Base-by-base conservation (phyloP, 2,329 filamentous ascomycete species). In the Verticillium isaacii region DNA sequence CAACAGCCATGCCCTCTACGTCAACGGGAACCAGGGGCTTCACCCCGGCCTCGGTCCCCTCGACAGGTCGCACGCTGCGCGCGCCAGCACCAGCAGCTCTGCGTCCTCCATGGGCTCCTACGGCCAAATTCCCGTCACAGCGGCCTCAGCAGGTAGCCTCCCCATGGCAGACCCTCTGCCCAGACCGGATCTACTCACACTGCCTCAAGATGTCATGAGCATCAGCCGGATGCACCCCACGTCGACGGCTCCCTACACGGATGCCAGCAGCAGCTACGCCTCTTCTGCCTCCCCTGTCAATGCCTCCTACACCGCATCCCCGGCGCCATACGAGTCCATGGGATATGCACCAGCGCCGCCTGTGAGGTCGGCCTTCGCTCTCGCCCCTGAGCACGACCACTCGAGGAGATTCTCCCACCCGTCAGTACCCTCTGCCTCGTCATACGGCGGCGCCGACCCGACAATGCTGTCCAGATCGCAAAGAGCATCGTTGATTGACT, bases 351-450 rank as follows among this genome's bases (percentile, higher is more conserved):
- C 87, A 14, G 85, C 87, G 17, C 57, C 57, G 36, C 82, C 89
- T 5, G 79, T 87, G 68, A 82, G 85, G 76, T 80, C 85, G 67
- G 77, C 83, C 17, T 87, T 85, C 66, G 75, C 81, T 63, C 76
- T 89, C 76, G 77, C 82, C 69, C 76, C 87, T 74, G 79, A 85
- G 74, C 72, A 85, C 73, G 82, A 85, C 66, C 74, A 76, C 66
- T 69, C 78, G 37, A 77, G 92, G 77, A 89, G 92, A 75, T 88
- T 92, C 71, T 94, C 93, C 68, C 91, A 95, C 78, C 85, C 91
- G 90, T 96, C 84, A 89, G 89, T 91, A 77, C 58, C 58, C 25
- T 32, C 54, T 34, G 54, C 54, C 32, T 56, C 54, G 14, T 19
- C 25, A 34, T 56, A 32, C 54, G 25, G 17, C 54, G 54, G 25